Evolutionary conservation across 2,329 filamentous ascomycete genomes (phyloP), one percentile per base, ranked within the genome.

Genomic region (Hypocrella siamensis): DNA sequence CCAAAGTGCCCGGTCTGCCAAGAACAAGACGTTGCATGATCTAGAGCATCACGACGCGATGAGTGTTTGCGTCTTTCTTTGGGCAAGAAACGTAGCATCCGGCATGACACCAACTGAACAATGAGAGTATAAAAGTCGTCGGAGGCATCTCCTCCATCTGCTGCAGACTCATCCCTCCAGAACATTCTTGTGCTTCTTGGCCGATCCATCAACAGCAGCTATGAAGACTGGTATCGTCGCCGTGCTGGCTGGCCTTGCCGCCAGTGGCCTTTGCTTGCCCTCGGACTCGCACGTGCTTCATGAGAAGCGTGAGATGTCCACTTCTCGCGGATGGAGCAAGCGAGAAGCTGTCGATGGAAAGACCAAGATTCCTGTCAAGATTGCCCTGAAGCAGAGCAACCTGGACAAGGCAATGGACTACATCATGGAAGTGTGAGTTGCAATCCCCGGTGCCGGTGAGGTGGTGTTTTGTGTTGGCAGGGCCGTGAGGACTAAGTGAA

Each of bases 351-450:
- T 44, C 6, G 28, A 35, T 21, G 31, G 34, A 10, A 30, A 31
- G 11, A 33, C 38, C 26, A 36, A 35, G n/a, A 36, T 60, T 7
- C 53, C 54, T 4, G 51, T 60, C 14, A 50, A 52, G 21, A 62
- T 65, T 31, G 61, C 60, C 4, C 47, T 65, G 25, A 45, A 53
- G 22, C 61, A 66, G 39, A 49, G 51, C 17, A 65, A 65, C 35
- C 42, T 66, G n/a, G 51, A 64, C 31, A 50, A 49, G 24, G 60
- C 52, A 4, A 60, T 63, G 35, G 56, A 57, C 29, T 56, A 57
- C 26, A 46, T 64, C 9, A 44, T 54, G 17, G 51, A 58, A 14
- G 58, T 65, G 43, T 41, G 35, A 34, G 40, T 38, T 12, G 10
- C 17, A n/a, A 5, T n/a, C 11, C 21, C 21, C 21, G 7, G 7